phyloP scores from a whole-genome alignment of 768 basidiomycete genomes.

The Dioszegia crocea region DNA sequence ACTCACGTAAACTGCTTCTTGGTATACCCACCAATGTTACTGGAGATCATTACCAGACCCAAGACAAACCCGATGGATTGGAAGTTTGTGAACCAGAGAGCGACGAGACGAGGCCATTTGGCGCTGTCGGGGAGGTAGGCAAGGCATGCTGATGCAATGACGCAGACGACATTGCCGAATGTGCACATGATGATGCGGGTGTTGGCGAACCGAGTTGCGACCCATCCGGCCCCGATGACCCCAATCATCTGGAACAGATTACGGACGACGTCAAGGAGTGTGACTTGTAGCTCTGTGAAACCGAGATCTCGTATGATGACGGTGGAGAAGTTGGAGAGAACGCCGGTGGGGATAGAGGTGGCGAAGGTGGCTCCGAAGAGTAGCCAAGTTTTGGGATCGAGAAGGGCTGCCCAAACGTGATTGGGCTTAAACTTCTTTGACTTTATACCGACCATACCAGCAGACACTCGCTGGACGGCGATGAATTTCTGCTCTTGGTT shows the following conservation, averaged over 20 bases:
- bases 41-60: slow-evolving; percentile 39
- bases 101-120: slow-evolving; percentile 47
- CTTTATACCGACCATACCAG: slow-evolving; percentile 46
- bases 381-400: slow-evolving; percentile 45
- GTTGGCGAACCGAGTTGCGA: slow-evolving; percentile 32
- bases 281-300: slow-evolving; percentile 33
- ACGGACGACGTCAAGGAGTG: slow-evolving; percentile 33
- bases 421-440: slow-evolving; percentile 51
- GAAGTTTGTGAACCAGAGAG: slow-evolving; percentile 48
- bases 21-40: slow-evolving; percentile 12
- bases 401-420: slow-evolving; percentile 45
- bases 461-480: slow-evolving; percentile 51
- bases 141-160: slow-evolving; percentile 45
- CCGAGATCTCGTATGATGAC: slow-evolving; percentile 38
- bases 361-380: slow-evolving; percentile 24
- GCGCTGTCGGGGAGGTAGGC: slow-evolving; percentile 43
- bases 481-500: slow-evolving; percentile 47
- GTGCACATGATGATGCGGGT: slow-evolving; percentile 21
- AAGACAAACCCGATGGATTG: slow-evolving; percentile 32
- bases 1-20: slow-evolving; percentile 13
- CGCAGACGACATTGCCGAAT: slow-evolving; percentile 46
- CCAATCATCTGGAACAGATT: slow-evolving; percentile 31
- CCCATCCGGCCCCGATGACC: slow-evolving; percentile 26
- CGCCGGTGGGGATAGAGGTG: slow-evolving; percentile 49
- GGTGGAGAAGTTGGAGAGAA: slow-evolving; percentile 37